Percentiles rank a stretch among this genome's conserved stretches.
Conservation (phyloP, 306 rosid genomes). For the Lathyrus tuberosus region DNA sequence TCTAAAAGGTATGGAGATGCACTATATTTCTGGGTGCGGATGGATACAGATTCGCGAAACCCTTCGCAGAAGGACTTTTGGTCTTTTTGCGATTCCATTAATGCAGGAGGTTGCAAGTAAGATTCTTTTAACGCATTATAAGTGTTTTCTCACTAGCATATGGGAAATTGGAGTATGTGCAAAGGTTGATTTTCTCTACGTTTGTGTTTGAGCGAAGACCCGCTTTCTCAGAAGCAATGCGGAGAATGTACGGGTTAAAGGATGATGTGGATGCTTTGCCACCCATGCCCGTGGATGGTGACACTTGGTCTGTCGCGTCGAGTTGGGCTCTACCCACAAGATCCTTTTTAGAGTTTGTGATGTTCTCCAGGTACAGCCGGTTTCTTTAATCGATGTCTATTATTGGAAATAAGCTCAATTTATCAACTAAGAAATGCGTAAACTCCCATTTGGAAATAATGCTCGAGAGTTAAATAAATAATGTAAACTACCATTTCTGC, state of each 20-base stretch:
- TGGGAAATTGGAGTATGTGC: conserved; percentile 18
- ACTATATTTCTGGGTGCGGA: conserved; percentile 89
- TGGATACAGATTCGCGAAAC: conserved; percentile 76
- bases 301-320: conserved; percentile 87
- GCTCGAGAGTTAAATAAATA: not conserved
- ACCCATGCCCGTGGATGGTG: conserved; percentile 82
- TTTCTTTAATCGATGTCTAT: conserved; percentile 23
- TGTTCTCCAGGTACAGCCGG: conserved; percentile 84
- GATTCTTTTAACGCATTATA: conserved; percentile 9
- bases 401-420: conserved; percentile 19
- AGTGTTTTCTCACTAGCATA: not conserved
- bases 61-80: conserved; percentile 79
- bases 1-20: conserved; percentile 76
- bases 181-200: conserved; percentile 27
- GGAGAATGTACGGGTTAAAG: conserved; percentile 78
- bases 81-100: conserved; percentile 88
- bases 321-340: conserved; percentile 93
- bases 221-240: conserved; percentile 78
- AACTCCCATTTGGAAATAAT: not conserved
- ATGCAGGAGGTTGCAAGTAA: conserved; percentile 99
- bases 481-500: conserved; percentile 40
- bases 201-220: conserved; percentile 55
- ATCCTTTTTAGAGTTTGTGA: conserved; percentile 89
- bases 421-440: not conserved
- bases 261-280: conserved; percentile 60